A percentile compares a stretch with the other conserved stretches of the same genome.
Evolutionary conservation across 176 grass and related monocot species (phyloP).

Genomic region (Aechmea fasciata): DNA sequence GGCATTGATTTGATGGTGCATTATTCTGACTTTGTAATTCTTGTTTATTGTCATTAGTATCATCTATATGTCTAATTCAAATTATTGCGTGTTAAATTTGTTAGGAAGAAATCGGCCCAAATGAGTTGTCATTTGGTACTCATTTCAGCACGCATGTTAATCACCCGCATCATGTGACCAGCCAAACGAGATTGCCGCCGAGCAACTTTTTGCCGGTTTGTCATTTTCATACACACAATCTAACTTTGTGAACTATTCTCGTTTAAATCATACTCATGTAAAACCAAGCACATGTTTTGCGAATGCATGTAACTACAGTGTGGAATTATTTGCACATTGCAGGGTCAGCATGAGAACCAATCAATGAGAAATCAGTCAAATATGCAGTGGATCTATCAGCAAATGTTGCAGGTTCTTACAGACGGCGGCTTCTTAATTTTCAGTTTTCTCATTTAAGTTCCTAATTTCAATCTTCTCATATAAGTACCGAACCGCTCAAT

Average conservation of each 20-base stretch:
- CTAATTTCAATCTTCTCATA: neutral
- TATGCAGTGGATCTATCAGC: slow-evolving; percentile 83
- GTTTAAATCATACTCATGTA: neutral
- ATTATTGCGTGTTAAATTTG: slow-evolving; percentile 19
- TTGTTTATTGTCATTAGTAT: slow-evolving; percentile 22
- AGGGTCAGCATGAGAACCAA: slow-evolving; percentile 66
- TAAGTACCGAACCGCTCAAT: neutral
- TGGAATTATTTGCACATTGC: slow-evolving; percentile 16
- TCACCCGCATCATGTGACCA: slow-evolving; percentile 59
- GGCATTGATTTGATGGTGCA: slow-evolving; percentile 67
- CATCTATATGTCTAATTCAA: slow-evolving; percentile 8
- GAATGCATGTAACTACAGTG: neutral
- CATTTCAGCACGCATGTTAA: slow-evolving; percentile 75
- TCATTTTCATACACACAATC: neutral
- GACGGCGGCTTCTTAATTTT: neutral
- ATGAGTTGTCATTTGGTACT: slow-evolving; percentile 67
- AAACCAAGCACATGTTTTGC: neutral
- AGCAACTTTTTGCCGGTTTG: slow-evolving; percentile 75
- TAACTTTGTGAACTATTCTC: neutral
- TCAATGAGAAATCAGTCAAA: slow-evolving; percentile 44
- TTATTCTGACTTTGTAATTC: slow-evolving; percentile 11
- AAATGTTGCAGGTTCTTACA: slow-evolving; percentile 58
- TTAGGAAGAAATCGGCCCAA: slow-evolving; percentile 80
- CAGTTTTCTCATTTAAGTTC: neutral
- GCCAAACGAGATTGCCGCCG: slow-evolving; percentile 51